These are phyloP conservation scores for Rhodotorula diobovata DNA, from an alignment of 768 basidiomycete species.

Conservation along the genomic window DNA sequence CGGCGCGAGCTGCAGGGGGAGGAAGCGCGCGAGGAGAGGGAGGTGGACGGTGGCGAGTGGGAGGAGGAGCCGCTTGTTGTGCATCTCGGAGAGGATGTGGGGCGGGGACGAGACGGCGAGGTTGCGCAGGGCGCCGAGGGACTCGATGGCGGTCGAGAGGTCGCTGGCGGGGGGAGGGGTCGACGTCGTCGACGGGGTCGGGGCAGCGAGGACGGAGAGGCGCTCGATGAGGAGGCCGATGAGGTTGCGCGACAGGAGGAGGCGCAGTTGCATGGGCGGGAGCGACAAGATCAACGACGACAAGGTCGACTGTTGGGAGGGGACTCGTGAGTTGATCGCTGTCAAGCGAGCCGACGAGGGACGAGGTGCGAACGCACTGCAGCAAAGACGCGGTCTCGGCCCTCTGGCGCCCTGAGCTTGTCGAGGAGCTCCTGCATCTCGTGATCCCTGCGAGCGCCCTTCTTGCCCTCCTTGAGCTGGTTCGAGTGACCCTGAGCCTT, in stretches of 20 bases:
- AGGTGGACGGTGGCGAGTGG: conserved; percentile 31
- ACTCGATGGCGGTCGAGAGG: conserved; percentile 27
- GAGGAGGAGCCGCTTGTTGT: conserved; percentile 40
- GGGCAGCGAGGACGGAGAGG: conserved; percentile 3
- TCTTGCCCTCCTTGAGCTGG: conserved; percentile 10
- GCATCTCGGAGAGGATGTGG: conserved; percentile 38
- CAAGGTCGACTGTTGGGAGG: conserved; percentile 16
- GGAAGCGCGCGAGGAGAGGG: conserved; percentile 30
- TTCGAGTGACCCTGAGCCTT: too few species aligned
- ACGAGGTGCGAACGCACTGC: conserved; percentile 13
- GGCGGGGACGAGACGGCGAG: conserved; percentile 35
- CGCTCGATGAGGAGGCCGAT: conserved; percentile 40
- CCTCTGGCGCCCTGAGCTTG: conserved; percentile 21
- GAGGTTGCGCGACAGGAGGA: conserved; percentile 35
- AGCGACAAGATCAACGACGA: conserved; percentile 22
- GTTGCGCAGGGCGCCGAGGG: conserved; percentile 36
- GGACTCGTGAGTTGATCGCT: too few species aligned
- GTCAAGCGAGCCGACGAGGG: background rate
- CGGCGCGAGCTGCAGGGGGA: conserved; percentile 22
- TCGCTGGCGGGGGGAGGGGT: conserved; percentile 18
- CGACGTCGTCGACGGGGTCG: background rate
- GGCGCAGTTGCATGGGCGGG: conserved; percentile 28
- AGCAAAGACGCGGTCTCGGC: conserved; percentile 25
- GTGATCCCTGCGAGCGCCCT: conserved; percentile 18
- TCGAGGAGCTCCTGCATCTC: conserved; percentile 32